These are phyloP conservation scores for Crithidia fasciculata DNA, from an alignment of 208 protist genomes.

Conservation along the genomic window DNA sequence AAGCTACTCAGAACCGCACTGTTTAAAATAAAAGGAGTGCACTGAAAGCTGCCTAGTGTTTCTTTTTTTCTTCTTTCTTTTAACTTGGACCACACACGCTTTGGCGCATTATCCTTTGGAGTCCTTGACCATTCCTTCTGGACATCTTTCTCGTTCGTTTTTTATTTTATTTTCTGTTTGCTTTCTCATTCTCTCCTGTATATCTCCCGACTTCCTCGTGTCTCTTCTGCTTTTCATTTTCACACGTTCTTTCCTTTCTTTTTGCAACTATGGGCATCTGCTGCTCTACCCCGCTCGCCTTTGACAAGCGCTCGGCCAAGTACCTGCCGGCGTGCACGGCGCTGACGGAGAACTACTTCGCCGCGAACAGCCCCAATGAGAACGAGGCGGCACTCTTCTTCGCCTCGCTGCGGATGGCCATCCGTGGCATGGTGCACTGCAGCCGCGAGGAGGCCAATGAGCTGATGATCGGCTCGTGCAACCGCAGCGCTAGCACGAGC, in stretches of 20 bases:
- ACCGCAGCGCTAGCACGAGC: constrained; percentile 33
- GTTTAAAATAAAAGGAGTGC: no score
- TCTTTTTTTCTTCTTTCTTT: neutral
- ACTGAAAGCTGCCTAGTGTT: neutral
- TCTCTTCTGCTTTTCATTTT: constrained; percentile 22
- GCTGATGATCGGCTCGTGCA: constrained; percentile 52
- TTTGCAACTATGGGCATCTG: constrained; percentile 45
- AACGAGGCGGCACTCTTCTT: constrained; percentile 59
- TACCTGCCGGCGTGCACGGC: constrained; percentile 41
- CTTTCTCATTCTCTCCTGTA: neutral
- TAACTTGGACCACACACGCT: neutral
- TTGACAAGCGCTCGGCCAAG: constrained; percentile 30
- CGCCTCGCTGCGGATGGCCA: constrained; percentile 49
- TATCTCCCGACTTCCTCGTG: constrained; percentile 13
- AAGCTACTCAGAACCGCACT: no score
- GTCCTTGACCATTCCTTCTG: neutral
- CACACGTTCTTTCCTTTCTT: neutral
- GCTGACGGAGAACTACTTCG: constrained; percentile 60
- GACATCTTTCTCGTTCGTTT: neutral
- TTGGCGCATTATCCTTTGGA: neutral
- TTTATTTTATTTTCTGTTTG: constrained; percentile 1
- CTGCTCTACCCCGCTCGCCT: constrained; percentile 11
- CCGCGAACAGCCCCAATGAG: constrained; percentile 18
- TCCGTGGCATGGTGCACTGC: constrained; percentile 49
- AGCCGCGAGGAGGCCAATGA: constrained; percentile 45